Evolutionary conservation across 2,329 filamentous ascomycete species (phyloP).

Genomic region (Cladosporium halotolerans): DNA sequence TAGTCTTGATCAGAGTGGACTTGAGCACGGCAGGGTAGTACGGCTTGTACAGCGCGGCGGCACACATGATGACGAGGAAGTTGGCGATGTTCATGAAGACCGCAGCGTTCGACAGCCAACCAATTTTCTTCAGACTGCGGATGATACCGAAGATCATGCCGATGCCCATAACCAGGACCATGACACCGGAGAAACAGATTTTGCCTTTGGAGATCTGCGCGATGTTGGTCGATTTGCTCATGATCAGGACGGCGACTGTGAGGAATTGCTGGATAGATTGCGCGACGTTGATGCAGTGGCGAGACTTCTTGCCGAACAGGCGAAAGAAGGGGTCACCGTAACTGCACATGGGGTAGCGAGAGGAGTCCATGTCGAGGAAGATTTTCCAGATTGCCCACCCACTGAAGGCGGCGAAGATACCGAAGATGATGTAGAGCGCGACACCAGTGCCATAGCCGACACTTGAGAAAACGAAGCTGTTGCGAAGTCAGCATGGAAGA

Average conservation of each 20-base stretch:
- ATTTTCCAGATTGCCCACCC: constrained; percentile 25
- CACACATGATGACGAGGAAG: constrained; percentile 49
- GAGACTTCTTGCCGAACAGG: constrained; percentile 32
- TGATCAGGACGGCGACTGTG: constrained; percentile 47
- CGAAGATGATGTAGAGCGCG: constrained; percentile 35
- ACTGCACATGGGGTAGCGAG: constrained; percentile 34
- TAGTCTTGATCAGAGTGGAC: constrained; percentile 17
- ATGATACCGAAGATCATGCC: constrained; percentile 52
- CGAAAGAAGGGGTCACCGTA: constrained; percentile 40
- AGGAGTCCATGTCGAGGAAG: constrained; percentile 37
- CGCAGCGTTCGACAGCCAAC: constrained; percentile 51
- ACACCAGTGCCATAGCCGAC: constrained; percentile 32
- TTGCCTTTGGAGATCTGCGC: constrained; percentile 44
- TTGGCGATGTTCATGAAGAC: constrained; percentile 50
- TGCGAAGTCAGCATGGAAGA: background rate
- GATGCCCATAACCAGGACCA: constrained; percentile 41
- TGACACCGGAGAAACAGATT: constrained; percentile 46
- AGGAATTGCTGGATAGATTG: constrained; percentile 41
- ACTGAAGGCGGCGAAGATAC: constrained; percentile 25
- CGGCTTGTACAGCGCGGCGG: constrained; percentile 43
- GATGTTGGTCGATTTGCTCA: constrained; percentile 49
- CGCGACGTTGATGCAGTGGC: constrained; percentile 34
- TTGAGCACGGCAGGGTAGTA: constrained; percentile 36
- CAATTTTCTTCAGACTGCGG: constrained; percentile 48
- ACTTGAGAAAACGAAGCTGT: constrained; percentile 8